Base-by-base conservation (phyloP, 768 basidiomycete genomes). In the Boletus pseudo-olivaceus region DNA sequence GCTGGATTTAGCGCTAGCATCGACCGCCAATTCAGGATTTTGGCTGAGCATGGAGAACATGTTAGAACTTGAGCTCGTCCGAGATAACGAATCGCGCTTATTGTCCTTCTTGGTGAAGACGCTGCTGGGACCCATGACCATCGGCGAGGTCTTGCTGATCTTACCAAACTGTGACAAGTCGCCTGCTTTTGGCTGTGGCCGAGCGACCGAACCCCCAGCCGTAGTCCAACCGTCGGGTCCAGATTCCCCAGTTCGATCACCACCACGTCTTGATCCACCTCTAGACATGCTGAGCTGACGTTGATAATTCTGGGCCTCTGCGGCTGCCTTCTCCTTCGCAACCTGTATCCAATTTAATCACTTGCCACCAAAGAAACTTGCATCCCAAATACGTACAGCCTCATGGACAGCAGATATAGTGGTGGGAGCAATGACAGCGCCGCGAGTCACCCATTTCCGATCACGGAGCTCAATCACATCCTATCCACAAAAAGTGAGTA, bases 391-490 rank as follows among this genome's bases (percentile, higher is more conserved):
- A 79, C 88, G 59, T 73, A 93, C 93, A 48, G 80, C 79, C 71
- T 91, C 86, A 63, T 95, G 94, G 32, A 98, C 81, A 59, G 93
- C 85, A 41, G 94, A 89, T 62, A 97, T 84, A 4, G 93, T 97
- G 32, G 88, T 78, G 6, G 94, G 94, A 11, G 88, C 92, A 48
- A 85, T 84, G 29, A 87, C 79, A 44, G 74, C 74, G 63, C 85
- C 85, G 47, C 93, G 83, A 41, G 79, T 72, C 38, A 85, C 67
- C 96, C 95, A 98, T 67, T 82, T 86, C 51, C 87, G 84, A 29
- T 83, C 82, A 47, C 94, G 88, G 41, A 95, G 78, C 66, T 98
- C 96, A 52, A 95, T 81, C 47, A 97, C 78, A 73, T 98, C 96
- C 94, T 98, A 63, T 34, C 7, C 3, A 15, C 9, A n/a, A 12